Percentiles rank a stretch among this genome's conserved stretches.
phyloP scores from a whole-genome alignment of 371 early-diverging fungal genomes.

The Paramicrosporidium saccamoebae region DNA sequence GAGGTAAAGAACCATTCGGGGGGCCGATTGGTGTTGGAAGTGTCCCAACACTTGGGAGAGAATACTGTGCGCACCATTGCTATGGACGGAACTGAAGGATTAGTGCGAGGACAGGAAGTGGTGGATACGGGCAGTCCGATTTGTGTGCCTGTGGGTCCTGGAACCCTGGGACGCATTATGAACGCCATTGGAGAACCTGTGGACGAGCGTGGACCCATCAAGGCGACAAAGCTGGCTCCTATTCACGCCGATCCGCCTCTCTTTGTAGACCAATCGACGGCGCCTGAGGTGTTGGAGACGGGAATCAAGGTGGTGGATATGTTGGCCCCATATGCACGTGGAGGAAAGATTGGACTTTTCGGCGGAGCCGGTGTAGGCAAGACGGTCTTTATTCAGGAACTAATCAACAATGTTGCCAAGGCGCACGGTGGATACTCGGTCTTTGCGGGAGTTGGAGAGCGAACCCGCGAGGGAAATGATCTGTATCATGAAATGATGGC shows the following conservation, averaged over 20 bases:
- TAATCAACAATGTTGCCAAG: slow-evolving; percentile 92
- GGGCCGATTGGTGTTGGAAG: slow-evolving; percentile 72
- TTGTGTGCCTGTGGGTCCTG: slow-evolving; percentile 71
- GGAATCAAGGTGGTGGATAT: slow-evolving; percentile 97
- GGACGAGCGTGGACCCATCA: slow-evolving; percentile 89
- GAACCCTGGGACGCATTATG: slow-evolving; percentile 83
- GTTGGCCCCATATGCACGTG: slow-evolving; percentile 84
- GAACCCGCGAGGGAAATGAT: slow-evolving; percentile 95
- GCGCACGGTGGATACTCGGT: slow-evolving; percentile 93
- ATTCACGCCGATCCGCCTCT: slow-evolving; percentile 80
- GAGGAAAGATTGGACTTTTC: slow-evolving; percentile 93
- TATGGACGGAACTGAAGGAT: slow-evolving; percentile 92
- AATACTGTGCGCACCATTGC: slow-evolving; percentile 94
- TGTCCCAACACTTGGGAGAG: slow-evolving; percentile 85
- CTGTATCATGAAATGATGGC: slow-evolving; percentile 88
- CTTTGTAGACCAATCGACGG: slow-evolving; percentile 81
- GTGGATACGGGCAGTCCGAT: slow-evolving; percentile 79
- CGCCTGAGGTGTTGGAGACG: slow-evolving; percentile 80
- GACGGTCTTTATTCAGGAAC: slow-evolving; percentile 88
- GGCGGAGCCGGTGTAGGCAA: slow-evolving; percentile 97
- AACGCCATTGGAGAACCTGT: slow-evolving; percentile 94
- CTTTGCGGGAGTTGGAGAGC: slow-evolving; percentile 86
- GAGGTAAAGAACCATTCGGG: slow-evolving; percentile 50
- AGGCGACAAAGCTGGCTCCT: slow-evolving; percentile 41
- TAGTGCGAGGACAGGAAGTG: slow-evolving; percentile 82